Conservation (phyloP, 108 stramenopile species). For the Pseudonitzschia delicatissima region DNA sequence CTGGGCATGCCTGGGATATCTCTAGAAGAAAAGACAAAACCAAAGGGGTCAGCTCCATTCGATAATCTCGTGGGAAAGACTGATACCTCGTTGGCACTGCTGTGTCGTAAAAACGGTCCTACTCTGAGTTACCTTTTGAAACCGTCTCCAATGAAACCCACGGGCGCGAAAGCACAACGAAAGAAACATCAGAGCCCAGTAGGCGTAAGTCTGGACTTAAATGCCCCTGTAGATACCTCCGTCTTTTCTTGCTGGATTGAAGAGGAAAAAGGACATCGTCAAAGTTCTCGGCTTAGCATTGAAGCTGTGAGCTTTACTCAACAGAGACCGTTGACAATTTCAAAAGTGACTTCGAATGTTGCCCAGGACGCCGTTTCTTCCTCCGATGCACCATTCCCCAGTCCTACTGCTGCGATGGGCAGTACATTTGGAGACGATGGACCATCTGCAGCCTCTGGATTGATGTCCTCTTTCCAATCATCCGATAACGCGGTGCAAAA, state of each 20-base stretch:
- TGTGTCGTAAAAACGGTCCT: conserved; percentile 36
- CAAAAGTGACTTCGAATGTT: not conserved
- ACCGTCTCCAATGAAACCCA: conserved; percentile 87
- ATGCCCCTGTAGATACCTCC: conserved; percentile 41
- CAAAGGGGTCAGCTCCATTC: not conserved
- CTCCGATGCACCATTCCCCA: not conserved
- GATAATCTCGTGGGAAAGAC: not conserved
- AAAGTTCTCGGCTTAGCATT: conserved; percentile 24
- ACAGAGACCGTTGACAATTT: conserved; percentile 26
- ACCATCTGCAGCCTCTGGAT: not conserved
- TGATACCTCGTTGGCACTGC: conserved; percentile 12
- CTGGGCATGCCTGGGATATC: conserved; percentile 29
- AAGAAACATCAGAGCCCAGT: conserved; percentile 49
- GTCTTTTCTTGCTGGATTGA: conserved; percentile 48
- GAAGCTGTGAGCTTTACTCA: conserved; percentile 58
- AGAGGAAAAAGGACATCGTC: conserved; percentile 32
- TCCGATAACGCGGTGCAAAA: conserved; percentile 13
- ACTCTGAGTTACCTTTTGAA: conserved; percentile 66
- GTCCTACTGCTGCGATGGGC: not conserved
- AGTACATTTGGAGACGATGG: not conserved
- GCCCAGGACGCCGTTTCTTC: conserved; percentile 12
- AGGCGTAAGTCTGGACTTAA: conserved; percentile 37
- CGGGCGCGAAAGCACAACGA: conserved; percentile 78
- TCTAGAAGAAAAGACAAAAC: not conserved
- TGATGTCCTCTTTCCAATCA: conserved; percentile 10